A percentile compares a stretch with the other conserved stretches of the same genome.
Evolutionary conservation across 371 early-diverging fungal species (phyloP).

Genomic region (Mucor lusitanicus): DNA sequence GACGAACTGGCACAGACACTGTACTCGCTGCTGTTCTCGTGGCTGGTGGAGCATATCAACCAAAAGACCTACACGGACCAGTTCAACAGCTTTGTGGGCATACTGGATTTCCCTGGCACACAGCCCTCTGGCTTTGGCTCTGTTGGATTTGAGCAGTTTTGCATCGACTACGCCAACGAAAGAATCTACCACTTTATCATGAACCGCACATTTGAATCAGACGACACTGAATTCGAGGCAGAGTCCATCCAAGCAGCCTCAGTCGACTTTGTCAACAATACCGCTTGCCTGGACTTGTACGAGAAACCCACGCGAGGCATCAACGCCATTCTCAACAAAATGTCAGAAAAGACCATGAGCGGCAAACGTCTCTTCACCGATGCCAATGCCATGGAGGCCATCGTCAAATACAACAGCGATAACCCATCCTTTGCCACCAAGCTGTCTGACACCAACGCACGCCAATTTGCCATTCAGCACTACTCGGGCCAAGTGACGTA

Average conservation of each 20-base stretch:
- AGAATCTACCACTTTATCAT: conserved; percentile 67
- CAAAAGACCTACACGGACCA: conserved; percentile 68
- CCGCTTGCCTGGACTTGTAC: conserved; percentile 43
- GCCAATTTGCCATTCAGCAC: conserved; percentile 72
- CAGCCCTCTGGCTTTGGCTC: conserved; percentile 14
- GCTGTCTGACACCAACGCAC: conserved; percentile 31
- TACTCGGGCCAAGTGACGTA: conserved; percentile 73
- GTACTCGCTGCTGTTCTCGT: conserved; percentile 83
- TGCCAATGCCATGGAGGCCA: conserved; percentile 31
- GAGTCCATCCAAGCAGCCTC: conserved; percentile 55
- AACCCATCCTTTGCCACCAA: conserved; percentile 9
- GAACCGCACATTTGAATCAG: conserved; percentile 62
- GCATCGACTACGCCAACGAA: conserved; percentile 83
- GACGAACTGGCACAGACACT: conserved; percentile 78
- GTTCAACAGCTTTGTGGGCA: conserved; percentile 69
- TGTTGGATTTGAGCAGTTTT: conserved; percentile 73
- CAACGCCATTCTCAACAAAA: conserved; percentile 41
- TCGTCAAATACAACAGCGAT: conserved; percentile 22
- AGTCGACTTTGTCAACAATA: conserved; percentile 33
- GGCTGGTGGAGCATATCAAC: conserved; percentile 91
- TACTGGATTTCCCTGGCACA: conserved; percentile 72
- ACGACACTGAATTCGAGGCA: conserved; percentile 33
- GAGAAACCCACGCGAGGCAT: conserved; percentile 47
- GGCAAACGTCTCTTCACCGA: conserved; percentile 23
- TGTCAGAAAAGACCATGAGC: conserved; percentile 24